Conservation (phyloP, 2,329 filamentous ascomycete species). For the Penicillium hesseltinei region DNA sequence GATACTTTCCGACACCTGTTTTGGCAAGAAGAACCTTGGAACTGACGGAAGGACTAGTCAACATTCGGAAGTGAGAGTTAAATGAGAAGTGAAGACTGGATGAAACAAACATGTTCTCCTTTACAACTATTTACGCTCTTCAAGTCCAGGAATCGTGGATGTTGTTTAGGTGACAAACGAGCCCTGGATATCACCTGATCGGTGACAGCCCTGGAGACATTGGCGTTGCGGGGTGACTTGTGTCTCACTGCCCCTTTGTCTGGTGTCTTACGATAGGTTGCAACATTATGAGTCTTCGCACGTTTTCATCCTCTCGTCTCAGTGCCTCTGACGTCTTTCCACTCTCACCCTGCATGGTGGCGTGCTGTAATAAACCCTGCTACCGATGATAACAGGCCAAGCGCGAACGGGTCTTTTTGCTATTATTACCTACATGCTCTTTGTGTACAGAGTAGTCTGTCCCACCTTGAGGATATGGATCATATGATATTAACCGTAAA, state of each 20-base stretch:
- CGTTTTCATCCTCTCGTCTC: neutral
- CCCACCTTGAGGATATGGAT: neutral
- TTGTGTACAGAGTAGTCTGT: neutral
- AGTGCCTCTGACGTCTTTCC: slow-evolving; percentile 3
- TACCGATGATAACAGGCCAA: slow-evolving; percentile 1
- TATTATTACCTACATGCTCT: slow-evolving; percentile 1
- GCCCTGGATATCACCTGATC: too few relatives aligned
- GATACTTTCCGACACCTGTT: too few relatives aligned
- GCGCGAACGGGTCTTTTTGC: neutral
- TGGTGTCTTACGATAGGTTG: neutral
- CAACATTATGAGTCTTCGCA: neutral
- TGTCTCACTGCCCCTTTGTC: slow-evolving; percentile 13
- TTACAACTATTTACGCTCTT: too few relatives aligned
- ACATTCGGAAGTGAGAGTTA: too few relatives aligned
- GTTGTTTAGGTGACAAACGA: too few relatives aligned
- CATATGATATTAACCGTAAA: neutral
- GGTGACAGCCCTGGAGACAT: too few relatives aligned
- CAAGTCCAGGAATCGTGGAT: too few relatives aligned
- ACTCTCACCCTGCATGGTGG: slow-evolving; percentile 12
- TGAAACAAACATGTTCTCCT: too few relatives aligned
- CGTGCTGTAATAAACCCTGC: slow-evolving; percentile 8
- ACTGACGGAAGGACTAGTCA: too few relatives aligned
- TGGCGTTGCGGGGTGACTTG: slow-evolving; percentile 1
- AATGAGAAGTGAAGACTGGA: too few relatives aligned
- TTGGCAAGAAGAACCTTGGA: too few relatives aligned